Percentiles rank a stretch among this genome's conserved stretches.
These are phyloP conservation scores for Dipodascopsis uninucleata DNA, from an alignment of 805 yeast genomes.

Conservation along the genomic window DNA sequence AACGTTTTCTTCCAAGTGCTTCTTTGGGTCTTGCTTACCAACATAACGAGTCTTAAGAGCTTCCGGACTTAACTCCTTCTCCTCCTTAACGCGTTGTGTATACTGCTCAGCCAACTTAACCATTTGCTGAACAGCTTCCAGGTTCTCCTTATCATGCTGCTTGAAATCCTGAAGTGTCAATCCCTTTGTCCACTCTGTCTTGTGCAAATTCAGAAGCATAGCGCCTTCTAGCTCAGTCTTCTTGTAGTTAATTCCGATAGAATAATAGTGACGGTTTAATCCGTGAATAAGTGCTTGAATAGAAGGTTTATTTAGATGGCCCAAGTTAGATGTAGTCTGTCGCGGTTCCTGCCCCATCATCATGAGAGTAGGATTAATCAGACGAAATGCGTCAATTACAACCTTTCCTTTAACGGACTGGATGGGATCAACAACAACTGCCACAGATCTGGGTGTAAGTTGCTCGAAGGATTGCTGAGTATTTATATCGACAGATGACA, in stretches of 20 bases:
- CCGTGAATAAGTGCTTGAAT: conserved; percentile 97
- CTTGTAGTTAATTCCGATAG: conserved; percentile 89
- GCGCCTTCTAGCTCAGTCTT: conserved; percentile 89
- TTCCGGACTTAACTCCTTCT: conserved; percentile 79
- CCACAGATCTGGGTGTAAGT: conserved; percentile 91
- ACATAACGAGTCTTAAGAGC: conserved; percentile 93
- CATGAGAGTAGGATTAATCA: conserved; percentile 79
- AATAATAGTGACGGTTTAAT: conserved; percentile 91
- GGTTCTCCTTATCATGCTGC: conserved; percentile 69
- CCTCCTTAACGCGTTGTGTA: conserved; percentile 87
- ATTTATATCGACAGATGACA: conserved; percentile 93
- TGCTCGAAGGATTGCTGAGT: conserved; percentile 98
- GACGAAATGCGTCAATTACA: conserved; percentile 96
- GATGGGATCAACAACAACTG: conserved; percentile 97
- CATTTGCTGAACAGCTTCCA: conserved; percentile 69
- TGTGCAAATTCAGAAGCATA: conserved; percentile 90
- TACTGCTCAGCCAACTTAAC: conserved; percentile 88
- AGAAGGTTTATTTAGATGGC: conserved; percentile 91
- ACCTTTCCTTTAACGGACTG: conserved; percentile 99
- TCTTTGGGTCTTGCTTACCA: conserved; percentile 98
- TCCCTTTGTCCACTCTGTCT: conserved; percentile 94
- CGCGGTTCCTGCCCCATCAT: conserved; percentile 98
- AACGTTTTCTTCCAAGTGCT: conserved; percentile 87
- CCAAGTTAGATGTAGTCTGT: conserved; percentile 93
- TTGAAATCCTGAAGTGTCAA: conserved; percentile 72